Evolutionary conservation across 768 basidiomycete species (phyloP).

Genomic region (Leccinum barrowsii): DNA sequence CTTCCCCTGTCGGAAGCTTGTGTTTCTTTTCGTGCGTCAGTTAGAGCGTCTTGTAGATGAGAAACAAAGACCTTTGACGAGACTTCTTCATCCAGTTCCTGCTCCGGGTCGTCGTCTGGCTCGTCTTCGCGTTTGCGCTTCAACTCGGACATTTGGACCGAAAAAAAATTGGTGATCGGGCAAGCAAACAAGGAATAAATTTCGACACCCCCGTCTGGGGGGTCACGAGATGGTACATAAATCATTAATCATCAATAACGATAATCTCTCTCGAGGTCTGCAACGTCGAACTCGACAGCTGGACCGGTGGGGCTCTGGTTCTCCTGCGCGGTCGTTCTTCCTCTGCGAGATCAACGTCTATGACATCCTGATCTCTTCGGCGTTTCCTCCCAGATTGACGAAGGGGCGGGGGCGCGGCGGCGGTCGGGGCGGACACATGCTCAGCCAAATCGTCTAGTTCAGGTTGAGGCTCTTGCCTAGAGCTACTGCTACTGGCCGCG

Average conservation of each 20-base stretch:
- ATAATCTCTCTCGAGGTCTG: constrained; percentile 39
- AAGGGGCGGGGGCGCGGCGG: not conserved
- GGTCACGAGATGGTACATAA: not conserved
- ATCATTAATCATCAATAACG: constrained; percentile 32
- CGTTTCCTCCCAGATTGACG: constrained; percentile 33
- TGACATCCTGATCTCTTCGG: constrained; percentile 26
- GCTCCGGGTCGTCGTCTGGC: not conserved
- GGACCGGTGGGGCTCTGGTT: constrained; percentile 7
- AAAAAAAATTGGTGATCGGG: not conserved
- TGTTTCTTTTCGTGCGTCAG: constrained; percentile 19
- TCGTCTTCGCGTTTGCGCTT: constrained; percentile 27
- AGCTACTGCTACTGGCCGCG: constrained; percentile 10
- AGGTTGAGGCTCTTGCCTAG: constrained; percentile 12
- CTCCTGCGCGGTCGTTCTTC: constrained; percentile 24
- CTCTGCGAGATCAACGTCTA: constrained; percentile 31
- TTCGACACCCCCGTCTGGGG: constrained; percentile 12
- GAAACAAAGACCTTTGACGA: constrained; percentile 14
- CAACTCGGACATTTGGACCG: constrained; percentile 20
- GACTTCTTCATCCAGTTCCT: not conserved
- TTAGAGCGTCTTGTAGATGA: not conserved
- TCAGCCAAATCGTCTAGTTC: constrained; percentile 32
- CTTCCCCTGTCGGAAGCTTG: constrained; percentile 64
- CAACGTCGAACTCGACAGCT: too few species aligned
- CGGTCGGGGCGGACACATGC: constrained; percentile 12
- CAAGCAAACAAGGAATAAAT: not conserved